Base-by-base conservation (phyloP, 352 stramenopile species). In the Globisporangium sylvaticum region DNA sequence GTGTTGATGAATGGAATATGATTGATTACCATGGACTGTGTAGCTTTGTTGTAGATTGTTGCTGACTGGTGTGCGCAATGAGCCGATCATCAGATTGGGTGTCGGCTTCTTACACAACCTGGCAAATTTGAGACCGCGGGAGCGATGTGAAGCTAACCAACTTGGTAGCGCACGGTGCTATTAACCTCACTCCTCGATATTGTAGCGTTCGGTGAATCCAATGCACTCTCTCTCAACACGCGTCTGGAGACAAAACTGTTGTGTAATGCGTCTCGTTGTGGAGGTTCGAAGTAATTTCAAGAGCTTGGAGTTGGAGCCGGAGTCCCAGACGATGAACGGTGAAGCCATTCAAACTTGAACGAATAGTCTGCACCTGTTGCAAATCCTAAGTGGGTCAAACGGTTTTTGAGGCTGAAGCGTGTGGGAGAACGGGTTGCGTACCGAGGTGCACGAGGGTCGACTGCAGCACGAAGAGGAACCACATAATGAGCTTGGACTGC, bases 401-500 rank as follows among this genome's bases (percentile, higher is more conserved):
- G 42, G 14, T 24, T 15, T 46, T 52, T 52, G 4, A 10, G 32
- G 32, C 0, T 39, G 9, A 39, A 39, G 9, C 4, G 9, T 14
- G 32, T 14, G 9, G 6, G 9, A 39, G 32, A 39, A 39, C 32
- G 32, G 32, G 8, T 8, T 20, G 15, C 46, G 46, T 66, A 77
- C 72, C 73, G 6, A 71, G 62, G 52, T 83, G 78, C 6, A 73
- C 62, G 10, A 83, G 62, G 18, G 73, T 77, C 29, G 69, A 77
- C 46, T 84, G 78, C 2, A 82, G 69, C 1, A 73, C 68, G 52
- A 76, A 81, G 24, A 76, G 65, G 10, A 81, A 71, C 79, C 76
- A 83, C 18, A 87, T 27, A 8, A 84, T 63, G 27, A 87, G 25
- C 53, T 84, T 81, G 1, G 63, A 76, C 53, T 83, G 72, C 9